These are phyloP conservation scores for Ramularia endophylla DNA, from an alignment of 2,329 filamentous ascomycete species.

Conservation along the genomic window DNA sequence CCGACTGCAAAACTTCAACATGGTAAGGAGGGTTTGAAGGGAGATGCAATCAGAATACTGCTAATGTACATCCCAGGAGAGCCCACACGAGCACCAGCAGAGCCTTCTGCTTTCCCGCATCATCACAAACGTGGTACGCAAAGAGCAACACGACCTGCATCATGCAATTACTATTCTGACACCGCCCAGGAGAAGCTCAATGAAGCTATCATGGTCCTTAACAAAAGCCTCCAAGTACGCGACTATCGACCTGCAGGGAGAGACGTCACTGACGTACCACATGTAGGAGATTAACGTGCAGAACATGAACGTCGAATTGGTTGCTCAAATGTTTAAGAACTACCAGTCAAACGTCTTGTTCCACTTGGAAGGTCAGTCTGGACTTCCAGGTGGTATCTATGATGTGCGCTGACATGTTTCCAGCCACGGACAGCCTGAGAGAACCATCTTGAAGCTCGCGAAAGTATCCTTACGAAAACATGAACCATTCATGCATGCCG, in stretches of 20 bases:
- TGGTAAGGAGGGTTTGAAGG: no score
- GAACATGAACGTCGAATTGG: constrained; percentile 98
- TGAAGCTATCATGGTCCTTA: constrained; percentile 85
- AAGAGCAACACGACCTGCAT: neutral
- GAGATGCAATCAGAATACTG: no score
- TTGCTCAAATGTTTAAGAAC: constrained; percentile 99
- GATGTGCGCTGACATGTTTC: constrained; percentile 1
- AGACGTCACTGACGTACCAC: neutral
- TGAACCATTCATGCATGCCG: no score
- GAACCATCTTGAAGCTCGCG: constrained; percentile 20
- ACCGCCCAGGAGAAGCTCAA: constrained; percentile 85
- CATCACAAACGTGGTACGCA: constrained; percentile 89
- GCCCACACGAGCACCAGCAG: constrained; percentile 96
- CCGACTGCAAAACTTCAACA: no score
- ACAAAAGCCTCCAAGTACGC: constrained; percentile 77
- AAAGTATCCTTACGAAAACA: no score
- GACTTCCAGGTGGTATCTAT: neutral
- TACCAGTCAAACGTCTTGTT: constrained; percentile 98
- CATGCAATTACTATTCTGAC: constrained; percentile 4
- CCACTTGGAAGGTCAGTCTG: constrained; percentile 76
- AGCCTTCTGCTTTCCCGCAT: constrained; percentile 88
- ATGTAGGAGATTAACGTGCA: constrained; percentile 92
- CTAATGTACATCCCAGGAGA: constrained; percentile 57
- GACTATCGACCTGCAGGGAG: neutral
- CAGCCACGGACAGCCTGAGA: constrained; percentile 25